phyloP scores from a whole-genome alignment of 2,329 filamentous ascomycete species.

The Fusarium denticulatum region DNA sequence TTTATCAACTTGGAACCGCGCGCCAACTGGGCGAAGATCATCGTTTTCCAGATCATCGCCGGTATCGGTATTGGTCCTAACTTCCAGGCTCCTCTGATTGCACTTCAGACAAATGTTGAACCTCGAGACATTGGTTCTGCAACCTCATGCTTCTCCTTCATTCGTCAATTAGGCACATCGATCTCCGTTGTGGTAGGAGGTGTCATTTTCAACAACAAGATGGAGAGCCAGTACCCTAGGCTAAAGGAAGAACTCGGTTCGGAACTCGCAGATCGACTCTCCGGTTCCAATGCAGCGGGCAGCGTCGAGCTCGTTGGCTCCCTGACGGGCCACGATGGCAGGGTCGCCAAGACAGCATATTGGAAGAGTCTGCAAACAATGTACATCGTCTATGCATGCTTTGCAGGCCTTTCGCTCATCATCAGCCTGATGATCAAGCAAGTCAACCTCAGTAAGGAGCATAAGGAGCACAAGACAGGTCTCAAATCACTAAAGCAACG shows the following conservation, averaged over 20 bases:
- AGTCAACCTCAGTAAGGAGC: constrained; percentile 62
- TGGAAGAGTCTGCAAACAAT: constrained; percentile 62
- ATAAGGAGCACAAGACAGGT: constrained; percentile 68
- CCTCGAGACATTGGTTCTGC: constrained; percentile 73
- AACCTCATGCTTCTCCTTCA: constrained; percentile 73
- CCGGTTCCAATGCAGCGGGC: constrained; percentile 69
- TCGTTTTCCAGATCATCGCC: constrained; percentile 70
- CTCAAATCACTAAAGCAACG: constrained; percentile 54
- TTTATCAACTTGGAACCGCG: constrained; percentile 69
- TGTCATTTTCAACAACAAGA: constrained; percentile 82
- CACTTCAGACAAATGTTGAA: constrained; percentile 70
- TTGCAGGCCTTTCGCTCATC: constrained; percentile 59
- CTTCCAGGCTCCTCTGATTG: constrained; percentile 75
- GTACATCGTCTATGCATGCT: constrained; percentile 66
- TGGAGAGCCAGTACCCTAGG: constrained; percentile 64
- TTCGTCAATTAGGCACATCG: constrained; percentile 74
- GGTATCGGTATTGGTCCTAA: constrained; percentile 74
- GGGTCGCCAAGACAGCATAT: constrained; percentile 57
- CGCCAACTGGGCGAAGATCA: constrained; percentile 64
- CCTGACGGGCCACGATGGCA: constrained; percentile 58
- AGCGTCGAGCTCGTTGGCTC: constrained; percentile 66
- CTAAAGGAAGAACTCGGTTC: constrained; percentile 62
- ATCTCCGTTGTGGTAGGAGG: constrained; percentile 77
- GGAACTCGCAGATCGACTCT: constrained; percentile 61
- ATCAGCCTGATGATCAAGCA: constrained; percentile 60